These are phyloP conservation scores for Trichodelitschia bisporula DNA, from an alignment of 495 filamentous ascomycete genomes.

Conservation along the genomic window DNA sequence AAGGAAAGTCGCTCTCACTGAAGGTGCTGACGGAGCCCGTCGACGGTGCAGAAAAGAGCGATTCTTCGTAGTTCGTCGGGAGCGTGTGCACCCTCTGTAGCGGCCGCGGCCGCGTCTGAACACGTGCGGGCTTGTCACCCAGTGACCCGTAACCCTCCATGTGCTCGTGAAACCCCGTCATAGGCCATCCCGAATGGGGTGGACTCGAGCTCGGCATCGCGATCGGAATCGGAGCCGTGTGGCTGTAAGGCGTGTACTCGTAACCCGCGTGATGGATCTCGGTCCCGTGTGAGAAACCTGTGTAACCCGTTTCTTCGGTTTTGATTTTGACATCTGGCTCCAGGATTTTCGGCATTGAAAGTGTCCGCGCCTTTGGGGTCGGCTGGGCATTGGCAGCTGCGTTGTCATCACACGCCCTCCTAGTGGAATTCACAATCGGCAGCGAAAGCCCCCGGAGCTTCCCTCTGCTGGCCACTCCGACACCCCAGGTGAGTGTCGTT, in stretches of 20 bases:
- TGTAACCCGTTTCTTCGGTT: conserved; percentile 4
- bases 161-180: conserved; percentile 14
- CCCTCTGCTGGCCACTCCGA: conserved; percentile 87
- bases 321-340: neutral
- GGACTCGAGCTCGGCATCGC: conserved; percentile 10
- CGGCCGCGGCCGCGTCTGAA: conserved; percentile 9
- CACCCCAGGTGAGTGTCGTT: conserved; percentile 91
- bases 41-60: conserved; percentile 17
- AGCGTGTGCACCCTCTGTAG: conserved; percentile 20
- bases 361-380: conserved; percentile 2
- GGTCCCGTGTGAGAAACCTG: no score
- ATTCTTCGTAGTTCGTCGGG: conserved; percentile 14
- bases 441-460: conserved; percentile 78
- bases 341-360: neutral
- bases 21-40: conserved; percentile 19
- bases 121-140: conserved; percentile 9
- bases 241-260: conserved; percentile 8
- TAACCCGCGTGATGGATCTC: no score
- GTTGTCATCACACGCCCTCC: no score
- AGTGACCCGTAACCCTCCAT: conserved; percentile 9
- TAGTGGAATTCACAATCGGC: conserved; percentile 55
- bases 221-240: conserved; percentile 12
- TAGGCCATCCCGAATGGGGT: conserved; percentile 10
- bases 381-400: conserved; percentile 7
- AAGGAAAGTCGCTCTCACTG: conserved; percentile 20